Conservation (phyloP, 2,329 filamentous ascomycete genomes). For the Hypoxylon sp. region DNA sequence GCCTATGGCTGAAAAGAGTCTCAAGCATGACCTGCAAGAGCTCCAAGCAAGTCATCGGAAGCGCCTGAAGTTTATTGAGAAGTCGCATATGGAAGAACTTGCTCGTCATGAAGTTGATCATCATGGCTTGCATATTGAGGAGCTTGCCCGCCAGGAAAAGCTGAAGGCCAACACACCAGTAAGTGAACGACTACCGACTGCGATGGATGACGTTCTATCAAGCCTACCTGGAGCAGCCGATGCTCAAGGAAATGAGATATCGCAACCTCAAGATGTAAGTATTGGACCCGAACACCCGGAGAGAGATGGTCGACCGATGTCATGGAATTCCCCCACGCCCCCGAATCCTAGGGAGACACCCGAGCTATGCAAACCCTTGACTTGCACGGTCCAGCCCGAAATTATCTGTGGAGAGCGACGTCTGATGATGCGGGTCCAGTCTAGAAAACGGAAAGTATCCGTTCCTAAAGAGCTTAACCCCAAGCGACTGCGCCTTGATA, state of each 20-base stretch:
- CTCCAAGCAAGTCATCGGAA: slow-evolving; percentile 12
- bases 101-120: slow-evolving; percentile 14
- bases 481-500: slow-evolving; percentile 34
- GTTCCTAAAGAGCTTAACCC: slow-evolving; percentile 9
- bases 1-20: slow-evolving; percentile 36
- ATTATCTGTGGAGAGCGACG: slow-evolving; percentile 31
- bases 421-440: slow-evolving; percentile 43
- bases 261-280: slow-evolving; percentile 34
- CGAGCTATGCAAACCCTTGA: slow-evolving; percentile 20
- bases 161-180: neutral
- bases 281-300: neutral
- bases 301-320: slow-evolving; percentile 1
- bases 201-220: neutral
- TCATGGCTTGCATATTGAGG: slow-evolving; percentile 18
- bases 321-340: slow-evolving; percentile 3
- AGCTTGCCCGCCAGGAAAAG: slow-evolving; percentile 16
- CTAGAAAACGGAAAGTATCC: slow-evolving; percentile 41
- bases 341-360: slow-evolving; percentile 12
- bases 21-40: slow-evolving; percentile 24
- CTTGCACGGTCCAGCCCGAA: slow-evolving; percentile 38
- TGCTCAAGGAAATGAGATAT: neutral
- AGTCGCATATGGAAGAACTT: slow-evolving; percentile 18
- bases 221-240: neutral
- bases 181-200: neutral
- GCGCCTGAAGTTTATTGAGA: slow-evolving; percentile 14